Evolutionary conservation across 176 grass and related monocot species (phyloP), one percentile per base, ranked within the genome.

Genomic region (Tillandsia leiboldiana): DNA sequence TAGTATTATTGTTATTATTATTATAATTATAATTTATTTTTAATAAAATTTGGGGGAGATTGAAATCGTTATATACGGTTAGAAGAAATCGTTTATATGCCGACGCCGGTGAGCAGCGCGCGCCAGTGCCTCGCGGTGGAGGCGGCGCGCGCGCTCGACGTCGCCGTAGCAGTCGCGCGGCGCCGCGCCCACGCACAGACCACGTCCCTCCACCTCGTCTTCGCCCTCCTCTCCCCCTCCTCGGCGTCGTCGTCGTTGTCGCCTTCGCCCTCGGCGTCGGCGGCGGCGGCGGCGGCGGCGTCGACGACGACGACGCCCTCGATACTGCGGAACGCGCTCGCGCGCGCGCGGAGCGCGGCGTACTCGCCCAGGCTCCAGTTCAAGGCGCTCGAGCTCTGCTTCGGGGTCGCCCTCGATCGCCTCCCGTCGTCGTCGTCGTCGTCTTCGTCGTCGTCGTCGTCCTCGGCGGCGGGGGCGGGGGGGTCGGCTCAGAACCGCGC

Each of bases 321-420:
- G 56, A 3, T 61, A 8, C 56, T 96, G 47, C 88, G 85, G 7
- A 88, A 96, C 78, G 92, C 92, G 1, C 85, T 96, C 5, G 72
- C 80, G 0, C 75, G 85, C 12, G 86, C 85, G 3, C 77, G 92
- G 27, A 91, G 88, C 81, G 75, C 83, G 69, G 83, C 88, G 50
- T 89, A 83, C 77, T 81, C 92, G 0, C 80, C 85, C 2, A 78
- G 92, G 1, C 77, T 96, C 24, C 92, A 96, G 92, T 87, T 91
- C 78, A 96, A 89, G 78, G 92, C 92, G 13, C 83, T 96, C 2
- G 81, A 96, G 1, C 80, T 89, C 11, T 96, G 92, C 75, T 96
- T 96, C 75, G 84, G 83, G 15, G 85, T 91, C 0, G 80, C 85
- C 12, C 79, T 96, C 24, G 88, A 96, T 53, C 81, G 85, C 64